phyloP scores from a whole-genome alignment of 1,284 basidiomycete species.

The Xanthoconium separans region DNA sequence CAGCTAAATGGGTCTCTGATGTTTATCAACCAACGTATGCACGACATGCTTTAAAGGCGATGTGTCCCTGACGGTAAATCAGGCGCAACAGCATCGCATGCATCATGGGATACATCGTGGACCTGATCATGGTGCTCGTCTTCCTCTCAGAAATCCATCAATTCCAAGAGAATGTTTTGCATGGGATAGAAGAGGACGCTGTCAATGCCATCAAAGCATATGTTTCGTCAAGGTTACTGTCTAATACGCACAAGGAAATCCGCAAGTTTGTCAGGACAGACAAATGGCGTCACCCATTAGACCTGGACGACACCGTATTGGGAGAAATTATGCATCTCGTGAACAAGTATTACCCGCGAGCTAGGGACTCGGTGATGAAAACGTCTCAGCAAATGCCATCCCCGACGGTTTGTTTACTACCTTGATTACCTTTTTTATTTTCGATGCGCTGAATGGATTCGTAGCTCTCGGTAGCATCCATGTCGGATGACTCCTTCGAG shows the following conservation, averaged over 20 bases:
- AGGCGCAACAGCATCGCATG: constrained; percentile 3
- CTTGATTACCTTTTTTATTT: not conserved
- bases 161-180: not conserved
- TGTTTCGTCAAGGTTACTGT: constrained; percentile 2
- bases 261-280: too few relatives aligned
- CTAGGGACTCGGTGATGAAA: not conserved
- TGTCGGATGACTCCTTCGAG: not conserved
- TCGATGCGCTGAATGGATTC: not conserved
- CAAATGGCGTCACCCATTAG: not conserved
- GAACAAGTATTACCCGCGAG: constrained; percentile 3
- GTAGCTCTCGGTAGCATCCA: not conserved
- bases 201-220: constrained; percentile 7
- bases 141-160: constrained; percentile 7
- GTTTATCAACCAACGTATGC: not conserved
- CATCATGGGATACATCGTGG: constrained; percentile 9
- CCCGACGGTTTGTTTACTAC: not conserved
- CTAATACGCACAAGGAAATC: not conserved
- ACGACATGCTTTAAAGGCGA: not conserved
- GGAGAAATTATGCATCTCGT: not conserved
- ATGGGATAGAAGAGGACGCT: not conserved
- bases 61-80: not conserved
- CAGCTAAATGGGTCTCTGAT: too few relatives aligned
- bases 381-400: not conserved
- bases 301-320: too few relatives aligned
- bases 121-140: constrained; percentile 5